These are phyloP conservation scores for Lactifluus pinguis DNA, from an alignment of 768 basidiomycete genomes.

Conservation along the genomic window DNA sequence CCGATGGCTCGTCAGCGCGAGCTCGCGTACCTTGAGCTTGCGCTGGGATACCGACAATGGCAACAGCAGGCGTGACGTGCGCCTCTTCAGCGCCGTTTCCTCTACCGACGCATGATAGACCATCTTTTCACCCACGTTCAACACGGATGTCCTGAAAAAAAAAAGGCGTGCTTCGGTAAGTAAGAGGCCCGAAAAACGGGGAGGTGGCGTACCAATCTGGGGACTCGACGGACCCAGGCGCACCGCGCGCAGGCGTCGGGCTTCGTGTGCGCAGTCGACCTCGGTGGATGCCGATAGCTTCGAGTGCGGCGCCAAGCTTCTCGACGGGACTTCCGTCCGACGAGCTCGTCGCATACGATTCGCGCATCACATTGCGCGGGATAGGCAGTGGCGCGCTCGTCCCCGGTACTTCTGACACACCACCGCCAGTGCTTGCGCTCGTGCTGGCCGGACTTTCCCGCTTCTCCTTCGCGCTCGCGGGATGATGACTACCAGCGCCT, in stretches of 20 bases:
- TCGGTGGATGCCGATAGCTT: slow-evolving; percentile 31
- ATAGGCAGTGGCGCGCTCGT: slow-evolving; percentile 23
- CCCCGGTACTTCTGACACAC: background rate
- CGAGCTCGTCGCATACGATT: slow-evolving; percentile 35
- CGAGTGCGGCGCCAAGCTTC: slow-evolving; percentile 28
- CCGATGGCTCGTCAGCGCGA: slow-evolving; percentile 49
- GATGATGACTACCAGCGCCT: too few relatives aligned
- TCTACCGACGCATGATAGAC: slow-evolving; percentile 48
- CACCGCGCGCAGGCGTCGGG: slow-evolving; percentile 40
- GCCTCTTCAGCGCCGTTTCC: slow-evolving; percentile 42
- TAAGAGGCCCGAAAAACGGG: too few relatives aligned
- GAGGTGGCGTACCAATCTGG: slow-evolving; percentile 37
- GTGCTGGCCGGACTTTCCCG: background rate
- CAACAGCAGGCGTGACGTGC: slow-evolving; percentile 45
- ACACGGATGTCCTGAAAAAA: slow-evolving; percentile 26
- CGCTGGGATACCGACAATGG: slow-evolving; percentile 41
- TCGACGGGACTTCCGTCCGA: slow-evolving; percentile 41
- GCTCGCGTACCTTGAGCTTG: slow-evolving; percentile 43
- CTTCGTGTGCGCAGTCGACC: slow-evolving; percentile 44
- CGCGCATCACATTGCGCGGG: slow-evolving; percentile 18
- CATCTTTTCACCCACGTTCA: slow-evolving; percentile 39
- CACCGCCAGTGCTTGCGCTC: background rate
- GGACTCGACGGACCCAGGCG: slow-evolving; percentile 19
- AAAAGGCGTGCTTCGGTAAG: background rate
- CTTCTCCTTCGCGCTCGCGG: too few relatives aligned